Evolutionary conservation across 2,329 filamentous ascomycete species (phyloP), one percentile per base, ranked within the genome.

Genomic region (Neurospora sp.): DNA sequence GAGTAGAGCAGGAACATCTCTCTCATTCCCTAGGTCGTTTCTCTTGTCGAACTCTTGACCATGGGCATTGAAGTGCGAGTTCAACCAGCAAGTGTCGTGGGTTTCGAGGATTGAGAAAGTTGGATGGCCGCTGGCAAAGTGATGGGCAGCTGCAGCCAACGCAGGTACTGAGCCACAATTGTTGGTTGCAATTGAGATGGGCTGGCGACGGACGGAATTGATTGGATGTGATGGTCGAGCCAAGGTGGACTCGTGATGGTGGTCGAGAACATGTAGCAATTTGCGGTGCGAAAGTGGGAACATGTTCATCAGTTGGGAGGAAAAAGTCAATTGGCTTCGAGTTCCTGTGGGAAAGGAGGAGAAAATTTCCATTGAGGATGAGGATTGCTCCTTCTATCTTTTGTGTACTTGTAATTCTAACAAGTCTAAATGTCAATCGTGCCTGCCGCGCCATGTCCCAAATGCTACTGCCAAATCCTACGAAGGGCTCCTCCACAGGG

Each of bases 1-100:
- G 2, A 33, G 17, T 4, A 2, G 19, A 15, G 6, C 2, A 33
- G 4, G 1, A 8, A 8, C 6, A 0, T 33, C 6, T 33, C 23
- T 28, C 8, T 57, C 12, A 17, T 15, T 4, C 6, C 10, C 19
- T 3, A 8, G 15, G 23, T 6, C 12, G 2, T 57, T 15, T 10
- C 2, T 33, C 23, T 33, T 8, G 6, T 33, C 6, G 1, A 4
- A 62, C 6, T 17, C 12, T 8, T 8, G 3, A 62, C 6, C 8
- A 62, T n/a, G 23, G 3, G 52, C 52, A 17, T 57, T 17, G 23
- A 28, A 17, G 12, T 2, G 4, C 52, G 52, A 57, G 6, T 57
- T 57, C 23, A 17, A 8, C 12, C 12, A 33, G 52, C 52, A 8
- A 57, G 23, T 23, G 19, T 33, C 12, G 12, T 33, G 28, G 8